Conservation (phyloP, 2,329 filamentous ascomycete genomes). For the Epichloe aotearoae region DNA sequence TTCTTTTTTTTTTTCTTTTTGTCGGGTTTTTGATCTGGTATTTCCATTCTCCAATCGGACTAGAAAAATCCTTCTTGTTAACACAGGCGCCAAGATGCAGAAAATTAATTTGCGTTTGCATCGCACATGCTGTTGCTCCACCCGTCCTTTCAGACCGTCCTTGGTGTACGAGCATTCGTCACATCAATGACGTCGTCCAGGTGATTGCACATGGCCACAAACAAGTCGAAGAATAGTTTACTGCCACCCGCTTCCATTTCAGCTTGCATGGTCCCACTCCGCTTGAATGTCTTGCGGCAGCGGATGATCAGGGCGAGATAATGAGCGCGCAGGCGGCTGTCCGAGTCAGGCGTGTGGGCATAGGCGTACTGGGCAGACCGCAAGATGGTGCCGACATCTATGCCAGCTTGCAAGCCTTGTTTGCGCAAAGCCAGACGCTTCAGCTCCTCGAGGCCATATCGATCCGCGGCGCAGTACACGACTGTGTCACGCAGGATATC, state of each 20-base stretch:
- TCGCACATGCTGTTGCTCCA: constrained; percentile 3
- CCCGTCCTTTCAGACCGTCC: constrained; percentile 34
- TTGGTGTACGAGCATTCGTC: constrained; percentile 51
- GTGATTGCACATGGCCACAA: constrained; percentile 96
- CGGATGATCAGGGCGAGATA: constrained; percentile 96
- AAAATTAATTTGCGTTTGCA: constrained; percentile 9
- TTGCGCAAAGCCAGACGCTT: constrained; percentile 86
- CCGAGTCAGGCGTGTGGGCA: constrained; percentile 83
- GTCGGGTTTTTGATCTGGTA: constrained; percentile 3
- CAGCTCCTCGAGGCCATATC: constrained; percentile 83
- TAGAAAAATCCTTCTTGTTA: background rate
- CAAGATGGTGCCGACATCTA: constrained; percentile 84
- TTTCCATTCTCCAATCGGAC: constrained; percentile 10
- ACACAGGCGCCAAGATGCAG: constrained; percentile 5
- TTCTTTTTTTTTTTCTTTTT: constrained; percentile 10
- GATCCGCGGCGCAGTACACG: constrained; percentile 85
- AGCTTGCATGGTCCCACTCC: constrained; percentile 95
- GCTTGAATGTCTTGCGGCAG: constrained; percentile 94
- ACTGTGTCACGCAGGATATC: constrained; percentile 82
- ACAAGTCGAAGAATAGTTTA: constrained; percentile 96
- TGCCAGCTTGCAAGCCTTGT: constrained; percentile 84
- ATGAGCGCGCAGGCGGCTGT: constrained; percentile 87
- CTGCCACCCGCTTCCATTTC: constrained; percentile 88
- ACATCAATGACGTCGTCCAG: constrained; percentile 90
- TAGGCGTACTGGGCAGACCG: constrained; percentile 91